These are phyloP conservation scores for Bidens hawaiensis DNA, from an alignment of 140 eudicot species.

Conservation along the genomic window DNA sequence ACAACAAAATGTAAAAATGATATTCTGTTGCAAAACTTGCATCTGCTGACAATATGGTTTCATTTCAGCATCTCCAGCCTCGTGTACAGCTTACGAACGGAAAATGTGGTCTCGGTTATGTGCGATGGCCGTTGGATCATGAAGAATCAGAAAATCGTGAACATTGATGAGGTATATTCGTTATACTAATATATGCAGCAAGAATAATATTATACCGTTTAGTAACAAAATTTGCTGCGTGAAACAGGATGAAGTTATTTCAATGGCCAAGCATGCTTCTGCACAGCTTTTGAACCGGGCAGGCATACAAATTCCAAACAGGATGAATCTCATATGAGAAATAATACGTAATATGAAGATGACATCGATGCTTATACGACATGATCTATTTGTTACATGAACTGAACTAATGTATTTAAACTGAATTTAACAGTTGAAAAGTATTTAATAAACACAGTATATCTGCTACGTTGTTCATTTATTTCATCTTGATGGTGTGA, in stretches of 20 bases:
- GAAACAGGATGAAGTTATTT: conserved; percentile 55
- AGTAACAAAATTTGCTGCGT: neutral
- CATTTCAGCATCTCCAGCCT: conserved; percentile 98
- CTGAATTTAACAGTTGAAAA: too few species aligned
- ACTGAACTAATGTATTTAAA: too few species aligned
- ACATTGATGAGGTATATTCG: conserved; percentile 65
- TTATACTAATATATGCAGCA: neutral
- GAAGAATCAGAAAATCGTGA: conserved; percentile 68
- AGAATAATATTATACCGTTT: neutral
- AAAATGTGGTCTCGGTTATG: conserved; percentile 76
- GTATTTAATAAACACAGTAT: too few species aligned
- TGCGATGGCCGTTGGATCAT: conserved; percentile 93
- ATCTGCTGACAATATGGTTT: too few species aligned
- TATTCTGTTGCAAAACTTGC: too few species aligned
- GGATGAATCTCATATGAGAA: conserved; percentile 66
- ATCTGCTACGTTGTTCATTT: too few species aligned
- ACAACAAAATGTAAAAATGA: too few species aligned
- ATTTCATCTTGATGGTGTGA: too few species aligned
- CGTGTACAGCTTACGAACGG: conserved; percentile 79
- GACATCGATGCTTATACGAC: neutral
- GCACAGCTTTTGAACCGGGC: conserved; percentile 62
- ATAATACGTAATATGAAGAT: neutral
- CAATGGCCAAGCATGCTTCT: conserved; percentile 64
- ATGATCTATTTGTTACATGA: too few species aligned
- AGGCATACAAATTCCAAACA: conserved; percentile 59